Evolutionary conservation across 495 filamentous ascomycete genomes (phyloP).

Genomic region (Xylaria palmicola): DNA sequence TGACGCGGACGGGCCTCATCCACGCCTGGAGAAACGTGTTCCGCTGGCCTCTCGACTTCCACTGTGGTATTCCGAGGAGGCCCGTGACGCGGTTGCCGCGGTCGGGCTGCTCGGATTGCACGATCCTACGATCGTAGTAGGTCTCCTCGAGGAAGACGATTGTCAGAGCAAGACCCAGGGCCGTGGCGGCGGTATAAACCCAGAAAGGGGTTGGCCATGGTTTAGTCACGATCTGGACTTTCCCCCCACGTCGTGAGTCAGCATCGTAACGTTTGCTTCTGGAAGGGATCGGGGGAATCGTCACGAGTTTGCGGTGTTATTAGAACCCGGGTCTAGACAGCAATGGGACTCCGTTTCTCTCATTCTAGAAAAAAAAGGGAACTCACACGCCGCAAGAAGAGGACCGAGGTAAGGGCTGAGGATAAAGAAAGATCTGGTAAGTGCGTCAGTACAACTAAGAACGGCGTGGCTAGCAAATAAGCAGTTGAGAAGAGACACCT

Average conservation of each 20-base stretch:
- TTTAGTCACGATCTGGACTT: slow-evolving; percentile 34
- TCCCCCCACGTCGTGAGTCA: background rate
- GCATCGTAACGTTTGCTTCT: background rate
- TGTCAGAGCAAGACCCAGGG: slow-evolving; percentile 46
- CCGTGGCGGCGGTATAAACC: slow-evolving; percentile 52
- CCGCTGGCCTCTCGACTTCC: slow-evolving; percentile 36
- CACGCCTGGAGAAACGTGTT: slow-evolving; percentile 48
- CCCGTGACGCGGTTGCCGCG: slow-evolving; percentile 38
- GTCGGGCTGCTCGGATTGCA: slow-evolving; percentile 43
- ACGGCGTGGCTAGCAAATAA: slow-evolving; percentile 35
- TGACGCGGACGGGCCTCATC: slow-evolving; percentile 44
- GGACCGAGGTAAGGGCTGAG: slow-evolving; percentile 62
- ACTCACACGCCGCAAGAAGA: slow-evolving; percentile 45
- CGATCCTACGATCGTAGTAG: slow-evolving; percentile 54
- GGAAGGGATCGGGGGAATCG: background rate
- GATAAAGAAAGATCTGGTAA: slow-evolving; percentile 32
- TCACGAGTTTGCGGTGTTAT: background rate
- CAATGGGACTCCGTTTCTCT: background rate
- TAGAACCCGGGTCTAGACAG: background rate
- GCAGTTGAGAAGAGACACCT: background rate
- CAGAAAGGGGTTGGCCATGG: slow-evolving; percentile 56
- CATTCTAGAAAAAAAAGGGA: background rate
- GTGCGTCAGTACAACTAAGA: background rate
- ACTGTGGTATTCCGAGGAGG: slow-evolving; percentile 50
- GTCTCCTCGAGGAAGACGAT: slow-evolving; percentile 59